Conservation (phyloP, 805 yeast genomes). For the Starmerella apicola region DNA sequence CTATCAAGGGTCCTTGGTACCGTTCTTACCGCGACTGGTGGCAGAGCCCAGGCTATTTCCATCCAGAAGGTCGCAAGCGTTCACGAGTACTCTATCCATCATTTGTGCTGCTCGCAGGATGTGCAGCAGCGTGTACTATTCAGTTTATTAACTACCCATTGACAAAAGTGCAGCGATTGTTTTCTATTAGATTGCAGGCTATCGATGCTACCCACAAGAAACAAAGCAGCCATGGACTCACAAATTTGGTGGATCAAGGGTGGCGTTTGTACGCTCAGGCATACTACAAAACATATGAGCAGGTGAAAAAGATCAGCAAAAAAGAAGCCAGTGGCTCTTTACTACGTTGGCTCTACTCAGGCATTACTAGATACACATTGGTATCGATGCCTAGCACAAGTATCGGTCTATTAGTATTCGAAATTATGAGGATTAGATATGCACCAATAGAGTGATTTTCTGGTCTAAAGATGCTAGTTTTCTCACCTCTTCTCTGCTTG, state of each 20-base stretch:
- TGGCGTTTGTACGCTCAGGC: slow-evolving; percentile 53
- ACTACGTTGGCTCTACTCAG: slow-evolving; percentile 62
- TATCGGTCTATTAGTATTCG: slow-evolving; percentile 72
- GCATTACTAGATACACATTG: slow-evolving; percentile 58
- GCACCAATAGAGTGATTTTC: neutral
- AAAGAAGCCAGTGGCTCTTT: slow-evolving; percentile 44
- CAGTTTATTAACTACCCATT: slow-evolving; percentile 77
- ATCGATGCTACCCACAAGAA: slow-evolving; percentile 42
- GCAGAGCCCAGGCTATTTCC: slow-evolving; percentile 21
- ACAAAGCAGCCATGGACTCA: slow-evolving; percentile 2
- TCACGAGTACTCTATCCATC: slow-evolving; percentile 46
- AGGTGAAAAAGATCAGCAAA: slow-evolving; percentile 39
- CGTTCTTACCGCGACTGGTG: slow-evolving; percentile 24
- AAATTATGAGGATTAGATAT: slow-evolving; percentile 45
- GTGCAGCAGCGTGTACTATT: slow-evolving; percentile 67
- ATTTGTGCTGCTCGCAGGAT: slow-evolving; percentile 72
- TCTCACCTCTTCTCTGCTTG: no score
- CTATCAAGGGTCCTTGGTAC: slow-evolving; percentile 45
- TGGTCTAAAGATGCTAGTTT: neutral
- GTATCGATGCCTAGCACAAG: slow-evolving; percentile 81
- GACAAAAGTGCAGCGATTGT: slow-evolving; percentile 64
- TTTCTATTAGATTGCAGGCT: slow-evolving; percentile 67
- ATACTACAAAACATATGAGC: slow-evolving; percentile 61
- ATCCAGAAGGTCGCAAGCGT: slow-evolving; percentile 23
- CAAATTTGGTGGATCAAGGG: slow-evolving; percentile 16